phyloP scores from a whole-genome alignment of 768 basidiomycete genomes.

The Lentinula guzmanii region DNA sequence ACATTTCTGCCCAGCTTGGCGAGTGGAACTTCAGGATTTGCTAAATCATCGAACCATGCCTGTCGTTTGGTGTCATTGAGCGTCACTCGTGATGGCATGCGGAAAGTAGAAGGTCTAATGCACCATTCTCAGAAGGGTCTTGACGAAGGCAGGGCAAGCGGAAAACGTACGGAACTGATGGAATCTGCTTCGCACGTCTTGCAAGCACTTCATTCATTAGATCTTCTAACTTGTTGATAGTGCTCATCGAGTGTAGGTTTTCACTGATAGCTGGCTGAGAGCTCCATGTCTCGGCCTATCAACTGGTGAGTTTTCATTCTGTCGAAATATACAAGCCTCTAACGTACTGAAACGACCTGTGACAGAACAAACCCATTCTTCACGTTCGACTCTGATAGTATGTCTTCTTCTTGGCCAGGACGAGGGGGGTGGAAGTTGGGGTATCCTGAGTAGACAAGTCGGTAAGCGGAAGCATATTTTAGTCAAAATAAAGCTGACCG shows the following conservation, averaged over 20 bases:
- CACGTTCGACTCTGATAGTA: conserved; percentile 57
- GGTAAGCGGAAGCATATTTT: not conserved
- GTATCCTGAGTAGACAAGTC: conserved; percentile 44
- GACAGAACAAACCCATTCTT: conserved; percentile 57
- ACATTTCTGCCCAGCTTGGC: conserved; percentile 80
- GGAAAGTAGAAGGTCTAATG: conserved; percentile 59
- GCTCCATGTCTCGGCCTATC: conserved; percentile 59
- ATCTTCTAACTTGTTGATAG: conserved; percentile 58
- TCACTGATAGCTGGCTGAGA: conserved; percentile 48
- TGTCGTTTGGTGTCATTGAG: conserved; percentile 74
- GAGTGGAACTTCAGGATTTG: conserved; percentile 74
- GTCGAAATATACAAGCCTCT: not conserved
- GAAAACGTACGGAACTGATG: conserved; percentile 55
- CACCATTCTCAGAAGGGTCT: not conserved
- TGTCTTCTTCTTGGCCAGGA: conserved; percentile 70
- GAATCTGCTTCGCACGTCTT: conserved; percentile 50
- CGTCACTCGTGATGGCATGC: conserved; percentile 78
- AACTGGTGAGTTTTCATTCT: not conserved
- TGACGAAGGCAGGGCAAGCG: not conserved
- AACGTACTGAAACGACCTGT: conserved; percentile 52
- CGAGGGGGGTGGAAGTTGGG: conserved; percentile 72
- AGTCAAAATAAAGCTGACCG: conserved; percentile 12
- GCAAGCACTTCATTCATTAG: conserved; percentile 74
- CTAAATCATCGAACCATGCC: conserved; percentile 79
- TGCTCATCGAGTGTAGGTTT: conserved; percentile 42